Evolutionary conservation across 2,329 filamentous ascomycete genomes (phyloP).

Genomic region (Cladosporium velox): DNA sequence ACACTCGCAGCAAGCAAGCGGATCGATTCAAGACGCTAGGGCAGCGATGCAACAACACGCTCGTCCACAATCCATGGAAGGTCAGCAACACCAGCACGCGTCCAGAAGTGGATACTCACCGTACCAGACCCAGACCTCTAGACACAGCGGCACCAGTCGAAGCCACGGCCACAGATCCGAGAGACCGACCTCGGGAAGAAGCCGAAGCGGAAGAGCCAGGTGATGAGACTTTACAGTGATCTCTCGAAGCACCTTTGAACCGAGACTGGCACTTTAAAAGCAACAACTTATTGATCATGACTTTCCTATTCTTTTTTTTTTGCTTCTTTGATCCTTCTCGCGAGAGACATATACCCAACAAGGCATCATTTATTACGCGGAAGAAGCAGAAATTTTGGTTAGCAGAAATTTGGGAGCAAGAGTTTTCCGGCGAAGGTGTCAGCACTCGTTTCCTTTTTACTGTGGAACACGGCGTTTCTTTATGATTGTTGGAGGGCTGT

Average conservation of each 20-base stretch:
- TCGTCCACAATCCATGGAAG: constrained; percentile 17
- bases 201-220: constrained; percentile 8
- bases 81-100: constrained; percentile 26
- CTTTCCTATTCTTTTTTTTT: not conserved
- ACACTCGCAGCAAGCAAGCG: not conserved
- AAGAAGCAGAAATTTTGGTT: not conserved
- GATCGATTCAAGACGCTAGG: constrained; percentile 18
- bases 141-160: constrained; percentile 5
- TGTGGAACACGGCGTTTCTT: not conserved
- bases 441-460: not conserved
- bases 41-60: constrained; percentile 19
- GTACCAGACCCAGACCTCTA: constrained; percentile 11
- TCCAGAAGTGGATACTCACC: constrained; percentile 12
- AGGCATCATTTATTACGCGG: not conserved
- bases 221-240: not conserved
- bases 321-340: not conserved
- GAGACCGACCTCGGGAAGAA: not conserved
- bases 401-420: not conserved
- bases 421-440: not conserved
- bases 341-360: constrained; percentile 6
- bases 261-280: not conserved
- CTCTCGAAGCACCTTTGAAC: not conserved
- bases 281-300: not conserved
- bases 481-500: too few relatives aligned
- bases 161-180: constrained; percentile 12